Base-by-base conservation (phyloP, 2,329 filamentous ascomycete genomes). In the Cladophialophora chaetospira region DNA sequence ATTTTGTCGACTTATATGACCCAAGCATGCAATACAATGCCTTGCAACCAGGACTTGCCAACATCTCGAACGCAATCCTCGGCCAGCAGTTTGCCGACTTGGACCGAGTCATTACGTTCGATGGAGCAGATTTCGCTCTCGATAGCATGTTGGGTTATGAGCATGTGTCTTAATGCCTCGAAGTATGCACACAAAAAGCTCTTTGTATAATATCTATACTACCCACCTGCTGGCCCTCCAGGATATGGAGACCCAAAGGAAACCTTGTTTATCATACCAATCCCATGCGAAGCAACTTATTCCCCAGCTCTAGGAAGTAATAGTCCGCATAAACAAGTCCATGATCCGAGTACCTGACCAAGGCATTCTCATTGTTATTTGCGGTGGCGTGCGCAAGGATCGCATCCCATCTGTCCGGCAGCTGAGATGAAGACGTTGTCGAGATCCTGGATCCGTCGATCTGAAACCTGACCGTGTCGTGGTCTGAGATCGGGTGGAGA, bases 251-350 rank as follows among this genome's bases (percentile, higher is more conserved):
- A n/a, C n/a, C n/a, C n/a, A n/a, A n/a, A n/a, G n/a, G n/a, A n/a
- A n/a, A n/a, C n/a, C n/a, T n/a, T n/a, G n/a, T n/a, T n/a, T n/a
- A n/a, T n/a, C n/a, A n/a, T n/a, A n/a, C n/a, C 28, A 67, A 45
- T 1, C 54, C 66, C 55, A 67, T 28, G 1, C 70, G 65, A 45
- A 75, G 54, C 26, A 76, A 49, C 45, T 72, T 73, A 53, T 76
- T 76, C 3, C 73, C 74, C 64, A 76, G 74, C 40, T 75, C 71
- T 15, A 76, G 45, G 17, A 75, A 63, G 50, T 70, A 76, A 45
- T 76, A 76, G 58, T 76, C 74, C 2, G 71, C 74, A 67, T 76
- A 76, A 2, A 76, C 73, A 21, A 76, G 60, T 2, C 74, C 73
- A 63, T 75, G 72, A 55, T 76, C 69, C 42, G 66, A 67, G 36